Evolutionary conservation across 2,329 filamentous ascomycete species (phyloP).

Genomic region (Chaetomiaceae sp.): DNA sequence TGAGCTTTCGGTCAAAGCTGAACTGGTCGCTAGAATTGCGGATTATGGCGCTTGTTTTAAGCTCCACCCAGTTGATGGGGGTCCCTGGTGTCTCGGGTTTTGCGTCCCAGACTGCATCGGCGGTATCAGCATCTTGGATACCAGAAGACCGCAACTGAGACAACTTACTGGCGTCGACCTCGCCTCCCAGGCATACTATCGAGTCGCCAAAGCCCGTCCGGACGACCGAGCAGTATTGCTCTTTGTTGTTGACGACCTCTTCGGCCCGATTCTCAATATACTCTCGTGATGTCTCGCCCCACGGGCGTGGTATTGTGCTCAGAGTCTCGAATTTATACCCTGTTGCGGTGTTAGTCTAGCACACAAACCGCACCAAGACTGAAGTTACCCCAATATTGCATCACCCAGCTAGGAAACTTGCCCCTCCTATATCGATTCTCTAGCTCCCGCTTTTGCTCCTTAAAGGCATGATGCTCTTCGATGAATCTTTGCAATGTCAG

Average conservation of each 20-base stretch:
- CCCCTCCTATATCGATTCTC: slow-evolving; percentile 48
- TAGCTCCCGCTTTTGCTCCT: slow-evolving; percentile 55
- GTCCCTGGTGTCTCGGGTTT: slow-evolving; percentile 63
- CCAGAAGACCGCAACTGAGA: background rate
- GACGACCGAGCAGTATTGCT: slow-evolving; percentile 94
- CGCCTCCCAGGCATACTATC: slow-evolving; percentile 76
- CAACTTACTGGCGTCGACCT: slow-evolving; percentile 77
- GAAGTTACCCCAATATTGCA: slow-evolving; percentile 81
- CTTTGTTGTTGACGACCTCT: slow-evolving; percentile 76
- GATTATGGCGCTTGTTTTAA: slow-evolving; percentile 83
- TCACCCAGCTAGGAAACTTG: slow-evolving; percentile 59
- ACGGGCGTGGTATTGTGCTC: slow-evolving; percentile 68
- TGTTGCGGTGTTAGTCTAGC: slow-evolving; percentile 33
- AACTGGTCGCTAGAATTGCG: slow-evolving; percentile 62
- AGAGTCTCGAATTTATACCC: slow-evolving; percentile 97
- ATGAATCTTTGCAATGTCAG: slow-evolving; percentile 62
- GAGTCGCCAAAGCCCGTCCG: slow-evolving; percentile 77
- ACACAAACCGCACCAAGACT: background rate
- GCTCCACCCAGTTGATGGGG: slow-evolving; percentile 88
- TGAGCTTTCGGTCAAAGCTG: slow-evolving; percentile 81
- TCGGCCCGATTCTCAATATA: slow-evolving; percentile 73
- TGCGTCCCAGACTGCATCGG: slow-evolving; percentile 67
- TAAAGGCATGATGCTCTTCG: slow-evolving; percentile 80
- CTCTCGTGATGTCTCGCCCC: slow-evolving; percentile 67
- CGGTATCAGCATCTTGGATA: slow-evolving; percentile 8